Evolutionary conservation across 305 asterid genomes (phyloP).

Genomic region (Solanum hybrid): DNA sequence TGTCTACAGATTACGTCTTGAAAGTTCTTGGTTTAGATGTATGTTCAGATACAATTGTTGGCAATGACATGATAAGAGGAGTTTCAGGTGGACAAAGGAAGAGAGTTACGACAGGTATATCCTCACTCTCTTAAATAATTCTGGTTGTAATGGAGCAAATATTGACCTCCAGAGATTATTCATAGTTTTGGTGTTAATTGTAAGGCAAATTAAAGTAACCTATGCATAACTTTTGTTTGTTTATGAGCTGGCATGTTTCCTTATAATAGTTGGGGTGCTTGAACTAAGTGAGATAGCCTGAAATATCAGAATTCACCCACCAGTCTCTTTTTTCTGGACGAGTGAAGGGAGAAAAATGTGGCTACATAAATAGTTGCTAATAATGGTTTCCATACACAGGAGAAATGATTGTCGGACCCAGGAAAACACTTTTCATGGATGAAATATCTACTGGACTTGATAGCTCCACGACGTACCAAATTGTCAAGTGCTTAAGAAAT

Average conservation of each 20-base stretch:
- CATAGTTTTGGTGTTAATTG: background rate
- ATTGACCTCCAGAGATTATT: background rate
- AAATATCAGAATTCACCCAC: background rate
- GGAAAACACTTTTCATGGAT: conserved; percentile 90
- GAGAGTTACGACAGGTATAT: conserved; percentile 73
- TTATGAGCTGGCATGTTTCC: background rate
- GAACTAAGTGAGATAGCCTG: background rate
- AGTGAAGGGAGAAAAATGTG: background rate
- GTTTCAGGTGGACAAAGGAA: conserved; percentile 86
- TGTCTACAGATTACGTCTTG: conserved; percentile 69
- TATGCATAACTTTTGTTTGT: background rate
- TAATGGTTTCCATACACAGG: conserved; percentile 32
- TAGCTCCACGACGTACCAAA: conserved; percentile 86
- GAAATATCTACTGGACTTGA: conserved; percentile 95
- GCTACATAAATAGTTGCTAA: background rate
- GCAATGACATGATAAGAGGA: conserved; percentile 82
- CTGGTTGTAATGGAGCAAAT: background rate
- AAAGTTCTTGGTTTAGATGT: conserved; percentile 80
- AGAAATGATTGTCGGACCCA: conserved; percentile 91
- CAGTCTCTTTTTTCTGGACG: background rate
- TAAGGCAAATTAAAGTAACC: background rate
- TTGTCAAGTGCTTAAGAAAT: conserved; percentile 70
- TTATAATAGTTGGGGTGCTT: background rate
- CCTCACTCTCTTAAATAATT: conserved; percentile 5
- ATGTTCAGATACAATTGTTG: conserved; percentile 72